Percentiles rank a stretch among this genome's conserved stretches.
Evolutionary conservation across 345 rosid genomes (phyloP).

Genomic region (Hibiscus trionum): DNA sequence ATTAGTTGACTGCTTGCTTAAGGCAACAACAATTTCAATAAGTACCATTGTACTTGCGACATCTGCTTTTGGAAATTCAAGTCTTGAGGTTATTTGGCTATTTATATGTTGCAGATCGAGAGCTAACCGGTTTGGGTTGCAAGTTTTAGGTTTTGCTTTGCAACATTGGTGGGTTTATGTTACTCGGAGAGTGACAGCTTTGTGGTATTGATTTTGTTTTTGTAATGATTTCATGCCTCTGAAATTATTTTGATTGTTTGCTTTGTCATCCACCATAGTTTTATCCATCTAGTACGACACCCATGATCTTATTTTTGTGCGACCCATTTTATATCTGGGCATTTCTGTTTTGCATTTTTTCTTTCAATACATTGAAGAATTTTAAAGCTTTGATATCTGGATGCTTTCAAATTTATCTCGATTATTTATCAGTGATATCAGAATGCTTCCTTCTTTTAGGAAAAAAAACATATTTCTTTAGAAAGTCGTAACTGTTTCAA

Average conservation of each 20-base stretch:
- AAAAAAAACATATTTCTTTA: not conserved
- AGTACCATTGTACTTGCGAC: not conserved
- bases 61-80: not conserved
- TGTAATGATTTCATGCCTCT: not conserved
- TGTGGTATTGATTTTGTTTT: constrained; percentile 5
- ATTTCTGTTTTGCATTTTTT: no score
- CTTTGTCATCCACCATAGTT: not conserved
- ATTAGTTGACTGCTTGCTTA: not conserved
- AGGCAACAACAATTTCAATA: not conserved
- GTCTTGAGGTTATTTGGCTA: constrained; percentile 2
- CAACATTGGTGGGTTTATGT: not conserved
- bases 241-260: not conserved
- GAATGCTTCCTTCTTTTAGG: not conserved
- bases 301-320: not conserved
- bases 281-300: not conserved
- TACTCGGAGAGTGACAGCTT: constrained; percentile 5
- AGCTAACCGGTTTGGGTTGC: constrained; percentile 4
- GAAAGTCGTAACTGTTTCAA: not conserved
- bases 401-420: not conserved
- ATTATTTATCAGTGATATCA: not conserved
- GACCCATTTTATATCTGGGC: not conserved
- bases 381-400: not conserved
- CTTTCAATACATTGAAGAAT: not conserved
- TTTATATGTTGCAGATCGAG: constrained; percentile 8
- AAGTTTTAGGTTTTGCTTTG: constrained; percentile 9